Conservation (phyloP, 2,329 filamentous ascomycete genomes). For the Exophiala spinifera region DNA sequence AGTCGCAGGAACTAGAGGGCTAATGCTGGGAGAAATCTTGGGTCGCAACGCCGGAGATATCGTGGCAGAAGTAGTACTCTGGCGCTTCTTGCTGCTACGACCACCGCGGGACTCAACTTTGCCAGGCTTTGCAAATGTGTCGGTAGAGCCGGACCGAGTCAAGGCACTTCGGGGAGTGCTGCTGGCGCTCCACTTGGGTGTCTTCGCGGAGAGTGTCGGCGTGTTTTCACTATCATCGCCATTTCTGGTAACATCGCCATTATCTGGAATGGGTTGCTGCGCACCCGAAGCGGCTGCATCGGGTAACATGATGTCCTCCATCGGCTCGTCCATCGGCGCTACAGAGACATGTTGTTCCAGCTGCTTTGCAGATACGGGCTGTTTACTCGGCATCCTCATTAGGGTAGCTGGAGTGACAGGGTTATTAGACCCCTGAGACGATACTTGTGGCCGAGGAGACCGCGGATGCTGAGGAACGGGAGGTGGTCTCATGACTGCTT, state of each 20-base stretch:
- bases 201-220: conserved; percentile 61
- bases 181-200: conserved; percentile 60
- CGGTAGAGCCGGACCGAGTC: conserved; percentile 35
- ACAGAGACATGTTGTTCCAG: conserved; percentile 40
- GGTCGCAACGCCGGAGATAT: conserved; percentile 83
- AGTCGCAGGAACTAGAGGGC: conserved; percentile 75
- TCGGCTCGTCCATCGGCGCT: conserved; percentile 49
- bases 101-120: conserved; percentile 31
- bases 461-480: conserved; percentile 41
- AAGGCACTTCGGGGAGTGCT: conserved; percentile 33
- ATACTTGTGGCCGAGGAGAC: conserved; percentile 37
- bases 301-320: conserved; percentile 68
- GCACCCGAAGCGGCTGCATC: conserved; percentile 62
- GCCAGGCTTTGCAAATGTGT: conserved; percentile 36
- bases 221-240: conserved; percentile 50
- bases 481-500: conserved; percentile 50
- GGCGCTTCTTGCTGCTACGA: conserved; percentile 64
- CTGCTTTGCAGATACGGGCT: conserved; percentile 34
- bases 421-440: conserved; percentile 38
- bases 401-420: conserved; percentile 84
- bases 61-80: conserved; percentile 68
- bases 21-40: conserved; percentile 90
- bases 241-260: conserved; percentile 46
- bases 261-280: conserved; percentile 45
- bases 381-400: conserved; percentile 66